A percentile compares a stretch with the other conserved stretches of the same genome.
Conservation (phyloP, 2,329 filamentous ascomycete species). For the Aspergillus versicolor region DNA sequence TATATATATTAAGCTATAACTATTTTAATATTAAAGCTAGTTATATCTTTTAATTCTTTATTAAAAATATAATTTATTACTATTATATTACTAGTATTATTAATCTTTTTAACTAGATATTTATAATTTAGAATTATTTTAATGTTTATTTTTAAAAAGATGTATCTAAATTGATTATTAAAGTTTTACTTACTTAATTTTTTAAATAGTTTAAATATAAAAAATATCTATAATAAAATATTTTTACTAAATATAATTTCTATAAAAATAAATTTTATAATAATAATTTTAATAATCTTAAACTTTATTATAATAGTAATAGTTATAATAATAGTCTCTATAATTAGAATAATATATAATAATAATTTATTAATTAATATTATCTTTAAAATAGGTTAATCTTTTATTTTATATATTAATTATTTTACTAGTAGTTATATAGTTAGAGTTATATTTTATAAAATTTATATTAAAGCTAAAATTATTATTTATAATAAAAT, state of each 20-base stretch:
- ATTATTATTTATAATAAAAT: fast-evolving
- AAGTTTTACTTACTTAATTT: not conserved
- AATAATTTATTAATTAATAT: fast-evolving
- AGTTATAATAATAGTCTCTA: not conserved
- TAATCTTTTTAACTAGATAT: not conserved
- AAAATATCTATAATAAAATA: not conserved
- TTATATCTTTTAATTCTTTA: not conserved
- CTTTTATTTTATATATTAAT: not conserved
- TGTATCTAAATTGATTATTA: not conserved
- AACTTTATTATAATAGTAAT: too few species aligned
- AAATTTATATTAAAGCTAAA: fast-evolving
- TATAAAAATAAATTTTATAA: not conserved
- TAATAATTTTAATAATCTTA: too few species aligned
- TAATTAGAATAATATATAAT: not conserved
- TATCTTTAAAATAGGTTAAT: fast-evolving
- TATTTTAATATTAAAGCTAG: not conserved
- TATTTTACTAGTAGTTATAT: not conserved
- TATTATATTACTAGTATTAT: not conserved
- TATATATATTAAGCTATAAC: not conserved
- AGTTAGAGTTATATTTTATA: not conserved
- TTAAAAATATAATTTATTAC: not conserved
- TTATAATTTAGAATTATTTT: not conserved
- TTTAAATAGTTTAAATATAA: not conserved
- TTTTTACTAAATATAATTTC: not conserved
- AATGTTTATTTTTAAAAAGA: not conserved